Evolutionary conservation across 1,284 basidiomycete species (phyloP).

Genomic region (Apiotrichum siamense): DNA sequence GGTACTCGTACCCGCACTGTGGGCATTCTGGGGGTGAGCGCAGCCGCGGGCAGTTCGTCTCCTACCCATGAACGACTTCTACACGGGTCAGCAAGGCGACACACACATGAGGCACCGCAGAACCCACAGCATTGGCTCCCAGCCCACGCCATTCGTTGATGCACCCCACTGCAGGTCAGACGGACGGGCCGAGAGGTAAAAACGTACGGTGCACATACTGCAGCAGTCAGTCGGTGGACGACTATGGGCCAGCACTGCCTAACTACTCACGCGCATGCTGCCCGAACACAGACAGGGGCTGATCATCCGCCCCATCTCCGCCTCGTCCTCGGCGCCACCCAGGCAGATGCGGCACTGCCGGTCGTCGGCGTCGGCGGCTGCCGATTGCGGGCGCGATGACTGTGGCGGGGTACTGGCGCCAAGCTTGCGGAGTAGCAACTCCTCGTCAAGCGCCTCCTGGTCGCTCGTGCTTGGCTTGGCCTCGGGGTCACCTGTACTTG

Average conservation of each 20-base stretch:
- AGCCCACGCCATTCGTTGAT: slow-evolving; percentile 45
- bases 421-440: neutral
- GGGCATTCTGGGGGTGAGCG: slow-evolving; percentile 38
- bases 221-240: neutral
- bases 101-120: neutral
- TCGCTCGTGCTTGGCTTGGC: too few species aligned
- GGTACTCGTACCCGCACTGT: slow-evolving; percentile 44
- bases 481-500: too few species aligned
- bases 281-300: slow-evolving; percentile 46
- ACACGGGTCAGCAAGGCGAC: slow-evolving; percentile 1
- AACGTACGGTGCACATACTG: slow-evolving; percentile 39
- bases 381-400: neutral
- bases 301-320: slow-evolving; percentile 38
- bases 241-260: too few species aligned
- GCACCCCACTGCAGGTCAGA: slow-evolving; percentile 28
- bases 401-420: neutral
- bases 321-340: slow-evolving; percentile 37
- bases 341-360: slow-evolving; percentile 45
- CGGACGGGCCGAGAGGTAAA: too few species aligned
- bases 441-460: too few species aligned
- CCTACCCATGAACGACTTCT: slow-evolving; percentile 41
- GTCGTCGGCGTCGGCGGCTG: slow-evolving; percentile 19
- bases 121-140: slow-evolving; percentile 40
- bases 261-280: slow-evolving; percentile 40
- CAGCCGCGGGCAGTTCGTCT: neutral